Base-by-base conservation (phyloP, 129 eudicot species). In the Dittrichia graveolens region DNA sequence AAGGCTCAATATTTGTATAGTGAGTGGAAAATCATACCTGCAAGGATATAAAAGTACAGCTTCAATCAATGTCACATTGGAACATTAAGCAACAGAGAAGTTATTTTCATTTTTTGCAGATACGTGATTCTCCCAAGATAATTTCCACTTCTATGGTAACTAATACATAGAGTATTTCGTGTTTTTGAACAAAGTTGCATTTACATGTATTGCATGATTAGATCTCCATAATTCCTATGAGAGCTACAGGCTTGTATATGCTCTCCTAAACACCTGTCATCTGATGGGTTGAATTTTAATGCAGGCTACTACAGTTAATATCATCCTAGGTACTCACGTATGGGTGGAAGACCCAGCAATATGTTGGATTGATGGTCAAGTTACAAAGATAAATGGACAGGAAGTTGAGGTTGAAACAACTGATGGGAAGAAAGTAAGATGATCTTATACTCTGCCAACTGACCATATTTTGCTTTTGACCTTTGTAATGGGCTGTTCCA, bases 321-420 rank as follows among this genome's bases (percentile, higher is more conserved):
- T 94, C 61, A 79, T 80, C 58, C 85, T 83, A 74, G 97, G 99
- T 48, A 78, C 93, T 75, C 96, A 88, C 55, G 96, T 94, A 37
- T 94, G 99, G 99, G 91, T 61, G 49, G 99, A 94, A 65, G 97
- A 94, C 83, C 88, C 86, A 60, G 57, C 68, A 9, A 59, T 75
- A 75, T 82, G 88, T 76, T 94, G 99, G 99, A 60, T 94, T 65
- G 97, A 90, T 75, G 99, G 99, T 66, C 79, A 82, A 63, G 99
- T 94, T 56, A 47, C 85, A 12, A 90, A 90, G 85, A 84, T 90
- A 39, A 90, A 78, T 78, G 89, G 88, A 10, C 57, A 87, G 56
- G 97, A 88, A 12, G 87, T 88, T 75, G 92, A 88, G 69, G 65
- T 94, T 34, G 81, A 75, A 71, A 79, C 93, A 40, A 64, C 88